phyloP scores from a whole-genome alignment of 2,329 filamentous ascomycete genomes.

The Aureobasidium lini region DNA sequence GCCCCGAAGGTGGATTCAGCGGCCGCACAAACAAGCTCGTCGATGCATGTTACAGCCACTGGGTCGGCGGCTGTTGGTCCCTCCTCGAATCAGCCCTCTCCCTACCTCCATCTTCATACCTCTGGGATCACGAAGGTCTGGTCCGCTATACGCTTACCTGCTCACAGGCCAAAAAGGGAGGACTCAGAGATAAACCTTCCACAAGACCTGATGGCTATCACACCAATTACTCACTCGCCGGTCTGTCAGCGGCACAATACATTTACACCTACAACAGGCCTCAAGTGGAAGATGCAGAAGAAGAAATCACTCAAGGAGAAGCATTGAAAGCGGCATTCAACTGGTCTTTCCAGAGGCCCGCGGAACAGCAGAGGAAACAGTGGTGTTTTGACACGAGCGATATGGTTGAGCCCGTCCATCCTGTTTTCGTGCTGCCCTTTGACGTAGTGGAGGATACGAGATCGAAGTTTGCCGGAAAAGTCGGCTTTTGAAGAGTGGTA shows the following conservation, averaged over 20 bases:
- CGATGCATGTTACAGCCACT: slow-evolving; percentile 96
- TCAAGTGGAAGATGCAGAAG: not conserved
- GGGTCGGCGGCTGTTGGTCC: slow-evolving; percentile 93
- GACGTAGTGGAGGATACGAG: slow-evolving; percentile 57
- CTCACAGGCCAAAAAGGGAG: slow-evolving; percentile 69
- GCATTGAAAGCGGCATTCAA: slow-evolving; percentile 34
- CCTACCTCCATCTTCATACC: slow-evolving; percentile 32
- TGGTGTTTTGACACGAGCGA: slow-evolving; percentile 63
- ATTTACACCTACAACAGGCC: slow-evolving; percentile 30
- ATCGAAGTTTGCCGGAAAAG: slow-evolving; percentile 46
- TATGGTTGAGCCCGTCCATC: slow-evolving; percentile 64
- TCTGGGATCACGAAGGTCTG: slow-evolving; percentile 78
- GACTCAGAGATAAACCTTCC: slow-evolving; percentile 86
- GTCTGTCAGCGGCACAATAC: slow-evolving; percentile 76
- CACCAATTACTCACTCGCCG: slow-evolving; percentile 83
- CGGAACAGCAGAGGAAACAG: slow-evolving; percentile 43
- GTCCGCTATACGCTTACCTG: slow-evolving; percentile 85
- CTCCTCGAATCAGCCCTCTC: slow-evolving; percentile 73
- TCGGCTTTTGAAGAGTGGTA: not conserved
- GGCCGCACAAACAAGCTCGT: slow-evolving; percentile 96
- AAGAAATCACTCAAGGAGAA: slow-evolving; percentile 13
- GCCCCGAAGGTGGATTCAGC: slow-evolving; percentile 85
- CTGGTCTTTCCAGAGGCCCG: slow-evolving; percentile 41
- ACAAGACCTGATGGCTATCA: slow-evolving; percentile 89
- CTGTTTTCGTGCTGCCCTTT: slow-evolving; percentile 77